Evolutionary conservation across 495 filamentous ascomycete genomes (phyloP).

Genomic region (Pseudotulostoma volvatum): DNA sequence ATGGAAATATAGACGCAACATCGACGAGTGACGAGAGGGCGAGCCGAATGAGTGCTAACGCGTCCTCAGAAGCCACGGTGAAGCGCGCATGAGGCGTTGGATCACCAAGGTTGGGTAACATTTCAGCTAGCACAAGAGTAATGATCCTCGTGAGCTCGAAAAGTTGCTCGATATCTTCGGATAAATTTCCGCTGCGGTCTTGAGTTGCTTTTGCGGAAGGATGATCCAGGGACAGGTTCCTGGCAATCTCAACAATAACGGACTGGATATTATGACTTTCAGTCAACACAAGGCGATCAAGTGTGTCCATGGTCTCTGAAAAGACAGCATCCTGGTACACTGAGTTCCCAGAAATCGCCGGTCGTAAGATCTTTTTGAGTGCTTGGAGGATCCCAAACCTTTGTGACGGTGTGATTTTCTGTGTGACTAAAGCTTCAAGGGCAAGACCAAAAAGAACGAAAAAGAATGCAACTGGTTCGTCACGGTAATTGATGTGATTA

Average conservation of each 20-base stretch:
- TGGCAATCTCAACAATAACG: conserved; percentile 82
- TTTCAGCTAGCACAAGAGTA: conserved; percentile 72
- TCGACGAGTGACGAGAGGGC: conserved; percentile 80
- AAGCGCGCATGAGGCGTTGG: conserved; percentile 50
- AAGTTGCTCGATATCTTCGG: conserved; percentile 93
- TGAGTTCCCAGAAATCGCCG: conserved; percentile 87
- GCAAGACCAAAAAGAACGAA: conserved; percentile 95
- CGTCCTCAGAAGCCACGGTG: conserved; percentile 52
- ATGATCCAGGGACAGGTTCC: conserved; percentile 76
- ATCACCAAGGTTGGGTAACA: conserved; percentile 76
- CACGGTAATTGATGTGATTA: conserved; percentile 84
- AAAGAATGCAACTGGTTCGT: conserved; percentile 97
- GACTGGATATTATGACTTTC: conserved; percentile 79
- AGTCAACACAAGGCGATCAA: conserved; percentile 84
- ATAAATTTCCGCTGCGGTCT: conserved; percentile 54
- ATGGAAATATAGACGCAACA: conserved; percentile 84
- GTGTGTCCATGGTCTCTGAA: conserved; percentile 88
- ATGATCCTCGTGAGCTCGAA: conserved; percentile 95
- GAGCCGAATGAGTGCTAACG: conserved; percentile 58
- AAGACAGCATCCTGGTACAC: conserved; percentile 95
- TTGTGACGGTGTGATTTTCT: conserved; percentile 59
- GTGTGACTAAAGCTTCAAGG: conserved; percentile 81
- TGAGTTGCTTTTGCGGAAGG: conserved; percentile 66
- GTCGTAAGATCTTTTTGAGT: conserved; percentile 84
- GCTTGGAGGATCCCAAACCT: conserved; percentile 80